Base-by-base conservation (phyloP, 257 asterid genomes). In the Striga asiatica region DNA sequence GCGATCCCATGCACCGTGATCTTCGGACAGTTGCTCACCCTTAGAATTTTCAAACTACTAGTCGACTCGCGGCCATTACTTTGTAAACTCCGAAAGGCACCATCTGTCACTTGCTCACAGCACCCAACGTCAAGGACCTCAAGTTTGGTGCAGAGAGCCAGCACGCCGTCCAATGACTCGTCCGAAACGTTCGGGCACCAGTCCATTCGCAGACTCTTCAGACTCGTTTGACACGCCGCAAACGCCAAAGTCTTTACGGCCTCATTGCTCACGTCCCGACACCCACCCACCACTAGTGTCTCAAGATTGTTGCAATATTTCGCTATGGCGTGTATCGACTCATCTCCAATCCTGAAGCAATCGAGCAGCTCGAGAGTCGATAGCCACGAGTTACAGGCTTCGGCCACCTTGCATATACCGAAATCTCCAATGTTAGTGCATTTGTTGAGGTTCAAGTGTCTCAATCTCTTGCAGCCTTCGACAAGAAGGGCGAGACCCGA, bases 71-170 rank as follows among this genome's bases (percentile, higher is more conserved):
- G 38, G 55, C 62, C 65, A 28, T 71, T 82, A 19, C 50, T 67
- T 45, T 82, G 92, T 38, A 87, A 60, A 34, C 82, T 79, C 64
- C 61, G 79, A 60, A 91, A 91, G 38, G 95, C 95, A 48, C 76
- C 83, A 71, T 91, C 98, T 1, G 85, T 78, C 32, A 84, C 64
- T 69, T 82, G 85, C 74, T 91, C 98, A 57, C 98, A 91, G 74
- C 92, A 91, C 6, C 94, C 94, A 51, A 91, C 76, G 59, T 87
- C 95, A 23, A 91, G 93, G 61, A 82, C 78, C 85, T 87, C 98
- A 10, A 91, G 92, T 67, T 80, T 77, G 68, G 46, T 61, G 72
- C 98, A 91, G 20, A 74, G 60, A 35, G 22, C 64, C 48, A 91
- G 60, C 24, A 91, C 54, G 68, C 75, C 65, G 35, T 67, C 80